Evolutionary conservation across 352 stramenopile species (phyloP).

Genomic region (Aphanomyces stellatus): DNA sequence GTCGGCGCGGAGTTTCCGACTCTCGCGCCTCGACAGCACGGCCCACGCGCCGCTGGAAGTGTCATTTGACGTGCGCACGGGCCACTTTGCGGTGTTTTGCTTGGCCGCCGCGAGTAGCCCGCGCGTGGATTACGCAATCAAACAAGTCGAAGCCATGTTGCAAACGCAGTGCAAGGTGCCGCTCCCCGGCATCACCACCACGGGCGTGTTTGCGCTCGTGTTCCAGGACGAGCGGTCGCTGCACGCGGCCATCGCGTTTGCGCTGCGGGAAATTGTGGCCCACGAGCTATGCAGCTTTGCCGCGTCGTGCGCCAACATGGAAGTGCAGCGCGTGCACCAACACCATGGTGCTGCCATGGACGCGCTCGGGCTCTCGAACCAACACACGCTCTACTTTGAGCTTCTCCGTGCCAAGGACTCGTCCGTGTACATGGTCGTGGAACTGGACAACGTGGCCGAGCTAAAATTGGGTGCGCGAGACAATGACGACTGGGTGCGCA

Average conservation of each 20-base stretch:
- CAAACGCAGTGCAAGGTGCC: slow-evolving; percentile 79
- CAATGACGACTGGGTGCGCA: slow-evolving; percentile 55
- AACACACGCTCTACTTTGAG: slow-evolving; percentile 75
- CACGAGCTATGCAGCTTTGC: slow-evolving; percentile 72
- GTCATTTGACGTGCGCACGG: slow-evolving; percentile 72
- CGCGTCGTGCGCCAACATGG: slow-evolving; percentile 62
- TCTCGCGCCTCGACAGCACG: slow-evolving; percentile 62
- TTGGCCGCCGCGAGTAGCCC: slow-evolving; percentile 56
- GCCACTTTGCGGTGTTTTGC: slow-evolving; percentile 56
- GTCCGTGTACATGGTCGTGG: slow-evolving; percentile 74
- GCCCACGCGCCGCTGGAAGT: slow-evolving; percentile 57
- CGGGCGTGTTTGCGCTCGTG: slow-evolving; percentile 51
- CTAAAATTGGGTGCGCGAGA: slow-evolving; percentile 47
- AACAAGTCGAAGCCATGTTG: slow-evolving; percentile 58
- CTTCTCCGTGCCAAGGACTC: slow-evolving; percentile 75
- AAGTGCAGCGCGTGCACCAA: slow-evolving; percentile 72
- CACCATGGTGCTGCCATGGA: slow-evolving; percentile 66
- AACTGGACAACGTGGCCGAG: slow-evolving; percentile 76
- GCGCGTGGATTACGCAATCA: slow-evolving; percentile 39
- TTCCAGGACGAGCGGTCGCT: slow-evolving; percentile 62
- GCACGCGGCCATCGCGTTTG: slow-evolving; percentile 60
- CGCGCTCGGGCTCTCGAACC: slow-evolving; percentile 71
- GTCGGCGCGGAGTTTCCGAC: slow-evolving; percentile 47
- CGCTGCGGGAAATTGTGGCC: slow-evolving; percentile 71
- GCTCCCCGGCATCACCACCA: slow-evolving; percentile 32